A percentile compares a stretch with the other conserved stretches of the same genome.
Conservation (phyloP, 768 basidiomycete species). For the Suillus fuscotomentosus region DNA sequence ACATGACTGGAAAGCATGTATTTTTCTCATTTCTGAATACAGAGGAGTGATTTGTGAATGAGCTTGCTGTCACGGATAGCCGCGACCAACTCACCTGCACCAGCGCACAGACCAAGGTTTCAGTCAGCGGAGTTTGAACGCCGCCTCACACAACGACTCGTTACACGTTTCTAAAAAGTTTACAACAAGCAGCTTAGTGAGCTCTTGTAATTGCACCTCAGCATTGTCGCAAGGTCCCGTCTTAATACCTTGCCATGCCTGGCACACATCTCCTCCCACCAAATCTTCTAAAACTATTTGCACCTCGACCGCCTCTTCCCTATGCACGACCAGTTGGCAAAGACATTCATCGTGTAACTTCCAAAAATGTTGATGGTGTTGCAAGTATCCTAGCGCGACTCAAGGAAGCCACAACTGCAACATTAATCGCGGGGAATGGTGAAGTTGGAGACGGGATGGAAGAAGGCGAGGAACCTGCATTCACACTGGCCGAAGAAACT, state of each 20-base stretch:
- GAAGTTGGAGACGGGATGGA: conserved; percentile 64
- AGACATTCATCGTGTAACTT: conserved; percentile 72
- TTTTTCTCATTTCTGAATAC: conserved; percentile 15
- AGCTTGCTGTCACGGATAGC: conserved; percentile 6
- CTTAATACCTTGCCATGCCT: conserved; percentile 33
- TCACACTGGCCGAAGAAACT: conserved; percentile 80
- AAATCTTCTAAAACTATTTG: conserved; percentile 95
- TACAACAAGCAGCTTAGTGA: background rate
- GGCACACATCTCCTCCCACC: conserved; percentile 91
- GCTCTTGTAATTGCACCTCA: background rate
- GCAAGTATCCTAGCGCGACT: conserved; percentile 69
- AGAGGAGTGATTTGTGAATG: background rate
- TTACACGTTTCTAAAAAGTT: conserved; percentile 1
- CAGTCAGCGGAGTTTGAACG: conserved; percentile 31
- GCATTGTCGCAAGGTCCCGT: background rate
- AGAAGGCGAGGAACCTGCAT: conserved; percentile 80
- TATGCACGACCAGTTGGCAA: conserved; percentile 83
- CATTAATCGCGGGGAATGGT: conserved; percentile 51
- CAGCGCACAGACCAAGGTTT: conserved; percentile 13
- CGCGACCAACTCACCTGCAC: conserved; percentile 6
- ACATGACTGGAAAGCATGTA: conserved; percentile 13
- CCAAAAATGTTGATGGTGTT: conserved; percentile 76
- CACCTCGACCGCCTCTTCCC: conserved; percentile 86
- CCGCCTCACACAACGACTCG: background rate
- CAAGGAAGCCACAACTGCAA: conserved; percentile 74